A percentile compares a stretch with the other conserved stretches of the same genome.
phyloP scores from a whole-genome alignment of 805 yeast genomes.

The Yueomyces sp. region DNA sequence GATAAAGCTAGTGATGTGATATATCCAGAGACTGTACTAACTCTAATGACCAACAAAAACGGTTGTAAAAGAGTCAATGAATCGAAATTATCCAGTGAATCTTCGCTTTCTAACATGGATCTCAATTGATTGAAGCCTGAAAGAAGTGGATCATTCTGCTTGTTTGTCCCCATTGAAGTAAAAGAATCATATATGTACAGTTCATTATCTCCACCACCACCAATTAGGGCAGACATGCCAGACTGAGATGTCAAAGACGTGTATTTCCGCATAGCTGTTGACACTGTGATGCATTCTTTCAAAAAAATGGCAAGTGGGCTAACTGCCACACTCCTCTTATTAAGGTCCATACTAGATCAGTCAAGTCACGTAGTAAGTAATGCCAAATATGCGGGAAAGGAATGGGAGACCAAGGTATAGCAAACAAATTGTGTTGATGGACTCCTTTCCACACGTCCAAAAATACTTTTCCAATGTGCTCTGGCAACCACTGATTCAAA shows the following conservation, averaged over 20 bases:
- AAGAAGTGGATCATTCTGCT: constrained; percentile 39
- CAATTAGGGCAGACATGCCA: constrained; percentile 73
- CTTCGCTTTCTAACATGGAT: constrained; percentile 45
- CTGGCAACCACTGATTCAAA: too few species aligned
- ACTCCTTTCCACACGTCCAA: too few species aligned
- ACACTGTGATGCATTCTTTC: constrained; percentile 72
- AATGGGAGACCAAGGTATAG: too few species aligned
- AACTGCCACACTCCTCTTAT: constrained; percentile 25
- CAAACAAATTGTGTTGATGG: too few species aligned
- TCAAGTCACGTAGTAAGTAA: too few species aligned
- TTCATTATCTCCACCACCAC: constrained; percentile 36
- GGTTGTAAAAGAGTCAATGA: constrained; percentile 69
- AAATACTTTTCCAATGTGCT: too few species aligned
- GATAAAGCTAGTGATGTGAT: constrained; percentile 70
- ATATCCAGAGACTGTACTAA: constrained; percentile 69
- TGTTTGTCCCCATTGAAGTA: constrained; percentile 14
- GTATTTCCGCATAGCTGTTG: constrained; percentile 80
- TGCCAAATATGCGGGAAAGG: too few species aligned
- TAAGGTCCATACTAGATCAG: too few species aligned
- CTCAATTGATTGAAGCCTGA: constrained; percentile 69
- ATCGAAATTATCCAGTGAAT: constrained; percentile 43
- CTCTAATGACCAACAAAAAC: constrained; percentile 64
- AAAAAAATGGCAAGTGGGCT: constrained; percentile 72
- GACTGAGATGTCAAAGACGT: constrained; percentile 49
- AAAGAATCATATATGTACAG: constrained; percentile 19